phyloP scores from a whole-genome alignment of 495 filamentous ascomycete genomes.

The Aspergillus ellipticus region DNA sequence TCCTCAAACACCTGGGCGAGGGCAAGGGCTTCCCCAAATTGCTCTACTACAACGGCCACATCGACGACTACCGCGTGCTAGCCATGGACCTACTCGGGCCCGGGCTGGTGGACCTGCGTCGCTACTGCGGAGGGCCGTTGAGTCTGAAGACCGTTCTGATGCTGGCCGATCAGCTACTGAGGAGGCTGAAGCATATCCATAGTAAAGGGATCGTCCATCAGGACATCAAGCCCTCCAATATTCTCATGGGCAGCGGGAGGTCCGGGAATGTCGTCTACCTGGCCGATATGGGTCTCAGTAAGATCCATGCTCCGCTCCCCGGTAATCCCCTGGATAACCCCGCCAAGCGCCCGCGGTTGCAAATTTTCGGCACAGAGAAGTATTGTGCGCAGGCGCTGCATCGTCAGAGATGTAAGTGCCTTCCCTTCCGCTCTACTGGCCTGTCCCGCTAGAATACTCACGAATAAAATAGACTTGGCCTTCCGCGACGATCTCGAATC shows the following conservation, averaged over 20 bases:
- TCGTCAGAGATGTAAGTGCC: neutral
- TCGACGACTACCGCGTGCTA: constrained; percentile 27
- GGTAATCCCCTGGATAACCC: neutral
- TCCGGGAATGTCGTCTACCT: constrained; percentile 29
- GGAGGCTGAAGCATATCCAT: constrained; percentile 15
- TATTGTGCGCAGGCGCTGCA: constrained; percentile 1
- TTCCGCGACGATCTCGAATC: constrained; percentile 36
- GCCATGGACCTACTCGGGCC: constrained; percentile 36
- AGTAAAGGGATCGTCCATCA: constrained; percentile 28
- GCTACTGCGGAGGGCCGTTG: constrained; percentile 28
- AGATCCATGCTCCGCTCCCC: neutral
- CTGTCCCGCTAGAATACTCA: too few relatives aligned
- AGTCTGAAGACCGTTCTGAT: constrained; percentile 36
- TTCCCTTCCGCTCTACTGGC: too few relatives aligned
- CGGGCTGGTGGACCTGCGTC: constrained; percentile 33
- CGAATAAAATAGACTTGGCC: neutral
- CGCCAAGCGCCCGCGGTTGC: too few relatives aligned
- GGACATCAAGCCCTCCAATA: constrained; percentile 37
- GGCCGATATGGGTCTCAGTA: constrained; percentile 25
- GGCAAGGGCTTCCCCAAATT: constrained; percentile 24
- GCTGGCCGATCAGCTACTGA: constrained; percentile 28
- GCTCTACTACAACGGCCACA: constrained; percentile 22
- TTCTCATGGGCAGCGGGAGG: constrained; percentile 29
- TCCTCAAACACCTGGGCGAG: neutral
- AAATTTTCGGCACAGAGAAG: neutral